phyloP scores from a whole-genome alignment of 73 alveolate species.

The Tetrahymena elliotti region DNA sequence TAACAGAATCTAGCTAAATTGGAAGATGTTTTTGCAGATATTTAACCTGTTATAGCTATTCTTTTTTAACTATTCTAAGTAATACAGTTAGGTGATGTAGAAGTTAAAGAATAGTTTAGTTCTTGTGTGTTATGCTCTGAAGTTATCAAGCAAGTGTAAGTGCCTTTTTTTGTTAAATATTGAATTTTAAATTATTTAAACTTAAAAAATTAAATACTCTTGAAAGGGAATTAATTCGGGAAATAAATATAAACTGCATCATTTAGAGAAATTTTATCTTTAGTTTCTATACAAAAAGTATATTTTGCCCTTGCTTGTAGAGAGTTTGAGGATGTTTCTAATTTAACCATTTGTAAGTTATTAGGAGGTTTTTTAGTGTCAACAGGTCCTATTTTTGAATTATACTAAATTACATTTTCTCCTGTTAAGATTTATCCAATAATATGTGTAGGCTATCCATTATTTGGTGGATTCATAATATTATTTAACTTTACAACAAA shows the following conservation, averaged over 20 bases:
- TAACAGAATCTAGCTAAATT: conserved; percentile 12
- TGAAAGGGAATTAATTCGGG: conserved; percentile 20
- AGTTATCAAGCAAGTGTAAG: conserved; percentile 13
- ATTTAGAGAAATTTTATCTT: neutral
- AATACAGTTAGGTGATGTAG: conserved; percentile 16
- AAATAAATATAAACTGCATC: conserved; percentile 17
- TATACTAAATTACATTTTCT: conserved; percentile 1
- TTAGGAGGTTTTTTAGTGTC: conserved; percentile 14
- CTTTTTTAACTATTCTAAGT: conserved; percentile 19
- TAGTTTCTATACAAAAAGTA: conserved; percentile 11
- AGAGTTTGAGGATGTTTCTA: conserved; percentile 9
- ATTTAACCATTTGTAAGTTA: conserved; percentile 1
- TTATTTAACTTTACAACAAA: neutral
- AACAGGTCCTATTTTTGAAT: conserved; percentile 10
- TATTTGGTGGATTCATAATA: neutral
- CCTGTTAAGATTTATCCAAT: neutral
- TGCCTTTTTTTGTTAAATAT: neutral
- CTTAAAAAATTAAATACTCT: neutral
- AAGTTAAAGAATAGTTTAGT: conserved; percentile 1
- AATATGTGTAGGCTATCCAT: conserved; percentile 6
- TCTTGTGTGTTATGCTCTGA: conserved; percentile 2
- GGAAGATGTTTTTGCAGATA: neutral
- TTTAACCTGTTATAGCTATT: neutral
- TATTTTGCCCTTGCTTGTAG: conserved; percentile 21
- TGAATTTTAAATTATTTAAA: neutral